phyloP scores from a whole-genome alignment of 306 rosid species.

The Rosa persica region DNA sequence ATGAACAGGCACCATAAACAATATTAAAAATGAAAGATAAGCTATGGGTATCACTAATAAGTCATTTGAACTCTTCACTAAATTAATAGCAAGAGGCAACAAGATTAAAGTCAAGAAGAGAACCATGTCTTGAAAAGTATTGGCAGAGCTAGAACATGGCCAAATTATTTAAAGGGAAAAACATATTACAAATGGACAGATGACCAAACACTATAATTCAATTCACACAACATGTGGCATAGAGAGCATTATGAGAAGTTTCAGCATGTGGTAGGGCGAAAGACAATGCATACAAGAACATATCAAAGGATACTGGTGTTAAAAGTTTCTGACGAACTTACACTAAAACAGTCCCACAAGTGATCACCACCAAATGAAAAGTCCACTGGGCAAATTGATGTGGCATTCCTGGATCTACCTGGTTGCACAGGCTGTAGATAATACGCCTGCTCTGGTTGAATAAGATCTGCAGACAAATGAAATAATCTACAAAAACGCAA shows the following conservation, averaged over 20 bases:
- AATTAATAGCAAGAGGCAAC: slow-evolving; percentile 8
- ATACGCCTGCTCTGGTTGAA: slow-evolving; percentile 94
- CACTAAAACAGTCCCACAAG: slow-evolving; percentile 93
- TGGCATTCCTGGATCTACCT: slow-evolving; percentile 74
- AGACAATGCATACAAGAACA: background rate
- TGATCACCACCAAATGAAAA: slow-evolving; percentile 95
- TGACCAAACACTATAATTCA: background rate
- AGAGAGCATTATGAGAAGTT: background rate
- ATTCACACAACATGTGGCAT: background rate
- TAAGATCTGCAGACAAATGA: slow-evolving; percentile 71
- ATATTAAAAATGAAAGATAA: background rate
- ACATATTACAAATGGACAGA: background rate
- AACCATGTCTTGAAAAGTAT: background rate
- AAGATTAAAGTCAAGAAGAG: background rate
- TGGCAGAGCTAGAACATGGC: background rate
- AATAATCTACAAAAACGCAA: slow-evolving; percentile 62
- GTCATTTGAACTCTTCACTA: background rate
- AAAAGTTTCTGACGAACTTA: slow-evolving; percentile 47
- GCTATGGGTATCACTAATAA: background rate
- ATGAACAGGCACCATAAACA: background rate
- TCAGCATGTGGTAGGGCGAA: background rate
- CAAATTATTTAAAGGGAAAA: background rate
- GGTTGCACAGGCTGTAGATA: slow-evolving; percentile 81
- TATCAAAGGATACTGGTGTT: slow-evolving; percentile 8
- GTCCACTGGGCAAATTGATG: slow-evolving; percentile 86